Percentiles rank a stretch among this genome's conserved stretches.
Conservation (phyloP, 306 rosid genomes). For the Luffa acutangula region DNA sequence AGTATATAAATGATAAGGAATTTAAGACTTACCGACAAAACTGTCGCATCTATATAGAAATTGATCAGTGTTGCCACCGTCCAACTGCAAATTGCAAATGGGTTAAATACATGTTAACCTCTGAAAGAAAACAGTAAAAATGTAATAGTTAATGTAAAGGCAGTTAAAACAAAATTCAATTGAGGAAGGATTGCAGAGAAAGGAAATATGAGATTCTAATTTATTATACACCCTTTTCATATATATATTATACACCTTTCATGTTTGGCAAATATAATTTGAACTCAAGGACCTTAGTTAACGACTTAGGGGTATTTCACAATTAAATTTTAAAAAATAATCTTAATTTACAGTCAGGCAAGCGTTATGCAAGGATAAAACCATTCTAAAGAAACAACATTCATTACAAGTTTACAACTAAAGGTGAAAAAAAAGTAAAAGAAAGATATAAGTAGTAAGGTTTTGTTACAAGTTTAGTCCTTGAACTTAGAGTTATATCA, state of each 20-base stretch:
- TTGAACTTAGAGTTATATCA: too few species aligned
- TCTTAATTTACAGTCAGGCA: too few species aligned
- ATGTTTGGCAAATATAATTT: too few species aligned
- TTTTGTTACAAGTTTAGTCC: too few species aligned
- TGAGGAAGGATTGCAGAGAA: background rate
- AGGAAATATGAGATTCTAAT: too few species aligned
- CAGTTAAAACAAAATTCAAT: background rate
- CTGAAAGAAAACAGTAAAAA: background rate
- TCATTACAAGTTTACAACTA: too few species aligned
- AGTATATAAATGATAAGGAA: background rate
- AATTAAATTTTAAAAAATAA: too few species aligned
- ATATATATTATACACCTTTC: too few species aligned
- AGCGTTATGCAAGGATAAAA: background rate
- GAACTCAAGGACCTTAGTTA: too few species aligned
- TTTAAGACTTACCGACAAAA: slow-evolving; percentile 48
- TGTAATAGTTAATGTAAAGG: background rate
- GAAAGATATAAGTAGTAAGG: background rate
- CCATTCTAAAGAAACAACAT: background rate
- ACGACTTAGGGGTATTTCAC: too few species aligned
- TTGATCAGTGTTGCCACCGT: slow-evolving; percentile 56
- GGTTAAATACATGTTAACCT: slow-evolving; percentile 13
- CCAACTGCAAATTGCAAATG: slow-evolving; percentile 65
- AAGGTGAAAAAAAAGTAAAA: background rate
- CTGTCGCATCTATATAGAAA: slow-evolving; percentile 59
- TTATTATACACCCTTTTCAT: too few species aligned